Percentiles rank a stretch among this genome's conserved stretches.
These are phyloP conservation scores for Colletotrichum navitas DNA, from an alignment of 2,329 filamentous ascomycete species.

Conservation along the genomic window DNA sequence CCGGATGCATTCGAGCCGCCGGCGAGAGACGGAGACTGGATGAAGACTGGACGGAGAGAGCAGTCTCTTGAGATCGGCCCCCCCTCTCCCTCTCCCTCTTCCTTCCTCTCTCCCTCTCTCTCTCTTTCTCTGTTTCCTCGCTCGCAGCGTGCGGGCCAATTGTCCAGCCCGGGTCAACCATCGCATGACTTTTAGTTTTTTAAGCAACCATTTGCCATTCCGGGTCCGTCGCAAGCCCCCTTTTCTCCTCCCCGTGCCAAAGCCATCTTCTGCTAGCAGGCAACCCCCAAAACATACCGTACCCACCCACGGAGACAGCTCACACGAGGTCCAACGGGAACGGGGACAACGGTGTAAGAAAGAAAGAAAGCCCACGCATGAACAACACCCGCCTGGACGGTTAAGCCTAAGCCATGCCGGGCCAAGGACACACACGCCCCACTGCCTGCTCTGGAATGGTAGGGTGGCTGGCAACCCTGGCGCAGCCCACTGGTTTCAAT, in stretches of 20 bases:
- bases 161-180: neutral
- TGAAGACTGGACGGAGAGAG: neutral
- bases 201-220: neutral
- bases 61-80: neutral
- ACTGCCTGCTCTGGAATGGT: constrained; percentile 14
- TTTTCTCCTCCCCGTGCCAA: neutral
- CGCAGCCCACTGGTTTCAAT: constrained; percentile 39
- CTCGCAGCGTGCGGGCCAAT: constrained; percentile 2
- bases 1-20: constrained; percentile 7
- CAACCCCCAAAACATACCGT: neutral
- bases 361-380: constrained; percentile 13
- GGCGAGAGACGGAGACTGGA: constrained; percentile 2
- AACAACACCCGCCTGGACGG: constrained; percentile 27
- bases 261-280: constrained; percentile 2
- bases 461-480: constrained; percentile 26
- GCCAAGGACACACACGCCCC: constrained; percentile 1
- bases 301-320: neutral
- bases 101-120: neutral
- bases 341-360: neutral
- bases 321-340: neutral
- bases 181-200: neutral
- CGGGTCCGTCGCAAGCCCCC: constrained; percentile 4
- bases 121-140: neutral
- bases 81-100: neutral
- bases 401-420: constrained; percentile 34